These are phyloP conservation scores for Anethum foeniculum DNA, from an alignment of 140 eudicot species.

Conservation along the genomic window DNA sequence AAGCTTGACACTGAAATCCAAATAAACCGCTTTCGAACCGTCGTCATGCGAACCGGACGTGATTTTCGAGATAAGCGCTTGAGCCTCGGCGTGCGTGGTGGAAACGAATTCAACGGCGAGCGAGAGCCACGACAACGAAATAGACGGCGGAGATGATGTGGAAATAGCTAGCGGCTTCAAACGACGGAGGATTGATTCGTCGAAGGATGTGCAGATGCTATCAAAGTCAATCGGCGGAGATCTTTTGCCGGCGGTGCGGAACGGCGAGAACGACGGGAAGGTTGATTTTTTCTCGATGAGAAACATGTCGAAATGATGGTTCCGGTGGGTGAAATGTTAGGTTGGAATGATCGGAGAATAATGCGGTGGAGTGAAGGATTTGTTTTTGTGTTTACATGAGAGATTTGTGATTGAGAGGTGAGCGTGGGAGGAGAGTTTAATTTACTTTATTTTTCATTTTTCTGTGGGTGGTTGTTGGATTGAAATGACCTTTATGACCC, in stretches of 20 bases:
- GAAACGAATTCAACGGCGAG: conserved; percentile 26
- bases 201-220: conserved; percentile 22
- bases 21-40: conserved; percentile 25
- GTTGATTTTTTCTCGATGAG: conserved; percentile 10
- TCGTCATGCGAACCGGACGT: conserved; percentile 19
- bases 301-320: background rate
- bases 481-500: background rate
- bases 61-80: conserved; percentile 28
- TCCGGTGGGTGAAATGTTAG: background rate
- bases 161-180: conserved; percentile 25
- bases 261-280: conserved; percentile 22
- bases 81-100: conserved; percentile 33
- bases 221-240: conserved; percentile 25
- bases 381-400: conserved; percentile 2
- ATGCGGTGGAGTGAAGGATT: background rate
- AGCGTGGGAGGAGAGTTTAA: background rate
- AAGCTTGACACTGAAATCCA: conserved; percentile 39
- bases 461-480: background rate
- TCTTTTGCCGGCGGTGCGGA: conserved; percentile 23
- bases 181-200: conserved; percentile 27
- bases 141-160: background rate
- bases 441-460: background rate
- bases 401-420: background rate
- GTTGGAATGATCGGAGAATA: background rate
- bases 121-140: conserved; percentile 28